These are phyloP conservation scores for Fusarium ambrosium DNA, from an alignment of 2,329 filamentous ascomycete species.

Conservation along the genomic window DNA sequence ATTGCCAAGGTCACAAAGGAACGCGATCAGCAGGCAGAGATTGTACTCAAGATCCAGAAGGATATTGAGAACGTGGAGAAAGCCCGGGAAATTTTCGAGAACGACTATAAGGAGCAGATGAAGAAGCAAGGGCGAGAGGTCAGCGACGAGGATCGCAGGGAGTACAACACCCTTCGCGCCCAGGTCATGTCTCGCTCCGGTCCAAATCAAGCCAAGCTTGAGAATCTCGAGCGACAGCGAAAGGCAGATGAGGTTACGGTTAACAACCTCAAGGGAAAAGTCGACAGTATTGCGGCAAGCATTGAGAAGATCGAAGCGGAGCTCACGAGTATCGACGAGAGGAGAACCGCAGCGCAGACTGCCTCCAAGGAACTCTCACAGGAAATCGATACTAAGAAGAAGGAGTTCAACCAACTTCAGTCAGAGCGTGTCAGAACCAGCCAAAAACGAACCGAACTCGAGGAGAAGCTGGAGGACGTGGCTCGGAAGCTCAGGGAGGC, in stretches of 20 bases:
- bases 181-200: slow-evolving; percentile 88
- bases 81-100: slow-evolving; percentile 88
- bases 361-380: slow-evolving; percentile 76
- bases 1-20: slow-evolving; percentile 82
- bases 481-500: slow-evolving; percentile 86
- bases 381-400: slow-evolving; percentile 90
- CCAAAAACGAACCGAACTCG: slow-evolving; percentile 87
- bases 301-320: slow-evolving; percentile 82
- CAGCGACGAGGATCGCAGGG: slow-evolving; percentile 86
- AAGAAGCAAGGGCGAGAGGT: slow-evolving; percentile 90
- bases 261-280: slow-evolving; percentile 88
- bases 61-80: slow-evolving; percentile 89
- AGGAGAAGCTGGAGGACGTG: slow-evolving; percentile 90
- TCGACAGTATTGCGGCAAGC: slow-evolving; percentile 82
- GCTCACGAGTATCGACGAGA: slow-evolving; percentile 75
- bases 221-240: slow-evolving; percentile 87
- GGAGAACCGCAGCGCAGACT: slow-evolving; percentile 73
- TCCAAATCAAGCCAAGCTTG: slow-evolving; percentile 83
- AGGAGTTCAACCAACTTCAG: slow-evolving; percentile 86
- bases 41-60: slow-evolving; percentile 81
- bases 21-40: slow-evolving; percentile 76
- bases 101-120: slow-evolving; percentile 85
- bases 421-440: slow-evolving; percentile 86
- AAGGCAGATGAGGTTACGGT: slow-evolving; percentile 94
- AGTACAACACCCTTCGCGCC: slow-evolving; percentile 87